Percentiles rank a stretch among this genome's conserved stretches.
Conservation (phyloP, 495 filamentous ascomycete species). For the Neurospora pannonica region DNA sequence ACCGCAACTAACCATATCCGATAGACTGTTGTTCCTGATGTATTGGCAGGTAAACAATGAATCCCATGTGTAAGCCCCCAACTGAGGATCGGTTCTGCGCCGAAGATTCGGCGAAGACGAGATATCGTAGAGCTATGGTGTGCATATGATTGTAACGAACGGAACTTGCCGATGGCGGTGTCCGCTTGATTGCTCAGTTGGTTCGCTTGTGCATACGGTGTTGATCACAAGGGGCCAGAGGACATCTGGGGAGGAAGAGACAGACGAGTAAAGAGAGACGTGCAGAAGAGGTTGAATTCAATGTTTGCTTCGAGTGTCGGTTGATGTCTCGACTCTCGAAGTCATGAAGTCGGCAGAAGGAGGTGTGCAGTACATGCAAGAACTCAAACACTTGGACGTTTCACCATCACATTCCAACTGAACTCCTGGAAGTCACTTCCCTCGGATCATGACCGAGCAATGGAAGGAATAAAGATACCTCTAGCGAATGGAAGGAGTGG, state of each 20-base stretch:
- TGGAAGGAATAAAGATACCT: not conserved
- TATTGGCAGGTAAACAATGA: not conserved
- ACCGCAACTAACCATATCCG: not conserved
- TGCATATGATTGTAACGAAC: not conserved
- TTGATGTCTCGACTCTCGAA: not conserved
- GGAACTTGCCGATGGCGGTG: not conserved
- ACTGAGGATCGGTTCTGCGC: not conserved
- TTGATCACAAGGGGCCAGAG: not conserved
- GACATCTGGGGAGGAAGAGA: not conserved
- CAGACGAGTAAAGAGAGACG: not conserved
- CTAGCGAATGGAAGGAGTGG: not conserved
- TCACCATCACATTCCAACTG: not conserved
- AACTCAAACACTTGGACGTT: not conserved
- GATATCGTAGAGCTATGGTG: not conserved
- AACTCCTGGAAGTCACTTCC: not conserved
- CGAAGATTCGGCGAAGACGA: not conserved
- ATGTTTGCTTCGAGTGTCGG: not conserved
- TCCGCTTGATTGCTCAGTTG: not conserved
- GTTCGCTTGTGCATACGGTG: not conserved
- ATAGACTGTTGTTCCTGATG: not conserved
- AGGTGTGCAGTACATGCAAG: not conserved
- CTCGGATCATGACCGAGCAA: not conserved
- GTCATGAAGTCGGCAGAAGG: not conserved
- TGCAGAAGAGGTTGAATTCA: not conserved
- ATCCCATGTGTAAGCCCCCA: not conserved